A percentile compares a stretch with the other conserved stretches of the same genome.
Conservation (phyloP, 2,329 filamentous ascomycete genomes). For the Nemania serpens region DNA sequence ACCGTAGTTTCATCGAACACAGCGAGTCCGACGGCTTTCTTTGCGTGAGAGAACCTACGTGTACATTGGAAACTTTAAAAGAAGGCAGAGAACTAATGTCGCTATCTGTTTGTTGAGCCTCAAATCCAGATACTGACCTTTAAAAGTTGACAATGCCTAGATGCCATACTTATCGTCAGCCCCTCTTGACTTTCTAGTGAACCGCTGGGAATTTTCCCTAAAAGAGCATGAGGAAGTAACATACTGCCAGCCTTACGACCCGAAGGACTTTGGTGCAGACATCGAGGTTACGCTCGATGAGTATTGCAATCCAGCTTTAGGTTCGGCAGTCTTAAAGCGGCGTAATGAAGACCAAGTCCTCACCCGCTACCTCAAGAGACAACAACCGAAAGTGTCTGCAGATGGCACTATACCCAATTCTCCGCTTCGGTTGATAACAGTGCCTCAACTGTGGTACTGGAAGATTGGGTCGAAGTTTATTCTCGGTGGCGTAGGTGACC, state of each 20-base stretch:
- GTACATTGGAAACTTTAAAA: not conserved
- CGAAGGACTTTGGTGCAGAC: constrained; percentile 3
- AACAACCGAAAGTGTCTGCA: not conserved
- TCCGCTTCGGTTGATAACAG: not conserved
- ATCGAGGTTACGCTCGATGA: constrained; percentile 14
- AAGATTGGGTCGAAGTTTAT: constrained; percentile 8
- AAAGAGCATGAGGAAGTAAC: not conserved
- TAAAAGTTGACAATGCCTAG: not conserved
- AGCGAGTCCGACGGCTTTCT: not conserved
- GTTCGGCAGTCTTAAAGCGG: not conserved
- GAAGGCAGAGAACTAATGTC: not conserved
- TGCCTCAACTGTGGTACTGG: constrained; percentile 15
- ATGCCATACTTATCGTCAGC: not conserved
- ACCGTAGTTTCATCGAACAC: not conserved
- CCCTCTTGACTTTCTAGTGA: not conserved
- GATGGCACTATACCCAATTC: not conserved
- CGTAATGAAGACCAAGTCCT: constrained; percentile 14
- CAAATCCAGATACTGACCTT: not conserved
- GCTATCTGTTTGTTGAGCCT: not conserved
- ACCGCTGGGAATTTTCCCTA: not conserved
- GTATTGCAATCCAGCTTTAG: constrained; percentile 14
- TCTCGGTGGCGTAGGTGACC: not conserved
- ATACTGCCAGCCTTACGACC: constrained; percentile 1
- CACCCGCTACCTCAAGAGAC: constrained; percentile 1
- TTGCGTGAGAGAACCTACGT: constrained; percentile 9